Percentiles rank a stretch among this genome's conserved stretches.
These are phyloP conservation scores for Colletotrichum endophyticum DNA, from an alignment of 2,329 filamentous ascomycete genomes.

Conservation along the genomic window DNA sequence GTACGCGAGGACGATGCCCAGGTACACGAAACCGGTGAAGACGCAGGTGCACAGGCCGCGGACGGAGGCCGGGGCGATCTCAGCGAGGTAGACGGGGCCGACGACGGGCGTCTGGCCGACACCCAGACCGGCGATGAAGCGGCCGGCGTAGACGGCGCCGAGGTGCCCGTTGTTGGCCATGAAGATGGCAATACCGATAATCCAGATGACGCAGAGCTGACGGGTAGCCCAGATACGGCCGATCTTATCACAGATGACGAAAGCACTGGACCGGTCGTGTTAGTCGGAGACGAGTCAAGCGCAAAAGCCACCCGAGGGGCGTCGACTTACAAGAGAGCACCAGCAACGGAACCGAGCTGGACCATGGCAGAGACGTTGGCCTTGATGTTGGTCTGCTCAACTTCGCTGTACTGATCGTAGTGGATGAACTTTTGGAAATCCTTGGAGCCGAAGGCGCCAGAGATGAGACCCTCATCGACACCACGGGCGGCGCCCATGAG, in stretches of 20 bases:
- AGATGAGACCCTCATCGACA: constrained; percentile 82
- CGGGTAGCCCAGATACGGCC: constrained; percentile 69
- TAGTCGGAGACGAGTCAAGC: background rate
- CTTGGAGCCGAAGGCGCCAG: constrained; percentile 71
- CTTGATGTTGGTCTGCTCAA: constrained; percentile 70
- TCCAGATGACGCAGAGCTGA: constrained; percentile 61
- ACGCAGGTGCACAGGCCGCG: constrained; percentile 74
- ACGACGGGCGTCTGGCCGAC: constrained; percentile 72
- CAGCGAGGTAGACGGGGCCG: constrained; percentile 74
- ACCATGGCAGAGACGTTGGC: constrained; percentile 84
- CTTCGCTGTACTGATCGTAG: constrained; percentile 55
- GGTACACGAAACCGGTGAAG: constrained; percentile 65
- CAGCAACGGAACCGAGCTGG: constrained; percentile 76
- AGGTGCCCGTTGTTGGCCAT: constrained; percentile 61
- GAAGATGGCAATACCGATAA: constrained; percentile 63
- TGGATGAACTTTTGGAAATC: constrained; percentile 67
- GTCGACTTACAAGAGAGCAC: constrained; percentile 60
- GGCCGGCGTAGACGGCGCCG: constrained; percentile 65
- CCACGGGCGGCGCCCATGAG: constrained; percentile 79
- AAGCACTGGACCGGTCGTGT: constrained; percentile 47
- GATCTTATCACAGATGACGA: constrained; percentile 63
- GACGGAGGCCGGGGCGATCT: constrained; percentile 71
- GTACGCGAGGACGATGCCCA: constrained; percentile 80
- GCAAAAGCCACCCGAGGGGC: background rate
- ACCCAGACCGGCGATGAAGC: constrained; percentile 70